Evolutionary conservation across 169 alveolate species (phyloP), one percentile per base, ranked within the genome.

Genomic region (Theileria sp.): DNA sequence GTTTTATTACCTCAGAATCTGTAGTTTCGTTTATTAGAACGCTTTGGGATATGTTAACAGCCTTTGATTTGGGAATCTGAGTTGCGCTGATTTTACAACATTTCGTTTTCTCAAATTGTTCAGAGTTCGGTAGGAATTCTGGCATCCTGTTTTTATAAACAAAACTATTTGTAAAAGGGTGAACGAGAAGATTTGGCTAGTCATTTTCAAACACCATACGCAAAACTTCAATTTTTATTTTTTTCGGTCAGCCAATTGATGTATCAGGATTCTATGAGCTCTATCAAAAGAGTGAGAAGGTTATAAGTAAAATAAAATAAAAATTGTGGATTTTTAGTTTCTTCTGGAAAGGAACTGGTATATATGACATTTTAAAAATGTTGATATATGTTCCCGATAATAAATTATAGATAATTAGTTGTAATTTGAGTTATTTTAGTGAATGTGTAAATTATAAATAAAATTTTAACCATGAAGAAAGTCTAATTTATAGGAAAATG

Each of bases 21-120:
- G 72, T 64, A n/a, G 72, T 64, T 38, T 17, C 51, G 72, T 64
- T 38, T 64, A 64, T 64, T 32, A 28, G 38, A 26, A 64, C 50
- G n/a, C 25, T 13, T 32, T 64, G 54, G 32, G 72, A 23, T 38
- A 64, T 3, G 25, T 21, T 64, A 23, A 19, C 44, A 32, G 25
- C 23, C 49, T 25, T 64, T 38, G 72, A 64, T 64, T 21, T 64
- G 38, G 72, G 38, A 38, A 15, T 38, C 38, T 64, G 54, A 32
- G 23, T 15, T 6, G 32, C 3, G 38, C 28, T 30, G 23, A 64
- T 30, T 64, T 64, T 64, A 64, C 72, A 64, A 38, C 72, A 17
- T 30, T 30, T 21, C 23, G 72, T 17, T 19, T n/a, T 13, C 34
- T 64, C 72, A 64, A 64, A 30, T 21, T 64, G 25, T 26, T 2